phyloP scores from a whole-genome alignment of 345 rosid genomes.

The Streptanthus diversifolius region DNA sequence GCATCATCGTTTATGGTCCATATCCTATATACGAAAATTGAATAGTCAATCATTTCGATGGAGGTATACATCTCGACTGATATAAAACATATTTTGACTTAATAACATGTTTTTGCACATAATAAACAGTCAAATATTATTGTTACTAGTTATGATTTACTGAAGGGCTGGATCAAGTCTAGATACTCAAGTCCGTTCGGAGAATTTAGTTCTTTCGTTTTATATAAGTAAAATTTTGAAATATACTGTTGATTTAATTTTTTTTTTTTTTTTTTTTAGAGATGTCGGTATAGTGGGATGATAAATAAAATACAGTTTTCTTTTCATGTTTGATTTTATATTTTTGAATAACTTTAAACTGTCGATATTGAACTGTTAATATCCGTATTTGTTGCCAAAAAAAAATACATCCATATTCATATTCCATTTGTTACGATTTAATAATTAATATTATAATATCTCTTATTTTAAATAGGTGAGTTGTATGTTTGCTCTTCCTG shows the following conservation, averaged over 20 bases:
- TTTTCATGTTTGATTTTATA: too few species aligned
- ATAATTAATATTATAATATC: too few species aligned
- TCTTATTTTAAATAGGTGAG: too few species aligned
- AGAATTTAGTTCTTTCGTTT: neutral
- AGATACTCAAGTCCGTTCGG: neutral
- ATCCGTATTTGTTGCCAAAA: too few species aligned
- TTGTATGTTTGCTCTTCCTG: too few species aligned
- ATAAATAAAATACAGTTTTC: too few species aligned
- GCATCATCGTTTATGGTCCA: neutral
- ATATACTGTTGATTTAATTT: neutral
- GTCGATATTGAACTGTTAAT: too few species aligned
- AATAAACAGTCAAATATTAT: neutral
- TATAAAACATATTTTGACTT: neutral
- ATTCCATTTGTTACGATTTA: too few species aligned
- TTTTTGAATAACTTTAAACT: too few species aligned
- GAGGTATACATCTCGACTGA: neutral
- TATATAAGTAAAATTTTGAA: neutral
- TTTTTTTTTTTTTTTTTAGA: neutral
- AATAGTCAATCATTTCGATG: neutral
- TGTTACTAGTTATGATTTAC: neutral
- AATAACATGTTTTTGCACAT: neutral
- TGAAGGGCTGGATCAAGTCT: neutral
- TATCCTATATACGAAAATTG: neutral
- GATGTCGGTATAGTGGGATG: neutral
- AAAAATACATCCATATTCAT: too few species aligned